phyloP scores from a whole-genome alignment of 2,329 filamentous ascomycete genomes.

The Sclerotinia minor region DNA sequence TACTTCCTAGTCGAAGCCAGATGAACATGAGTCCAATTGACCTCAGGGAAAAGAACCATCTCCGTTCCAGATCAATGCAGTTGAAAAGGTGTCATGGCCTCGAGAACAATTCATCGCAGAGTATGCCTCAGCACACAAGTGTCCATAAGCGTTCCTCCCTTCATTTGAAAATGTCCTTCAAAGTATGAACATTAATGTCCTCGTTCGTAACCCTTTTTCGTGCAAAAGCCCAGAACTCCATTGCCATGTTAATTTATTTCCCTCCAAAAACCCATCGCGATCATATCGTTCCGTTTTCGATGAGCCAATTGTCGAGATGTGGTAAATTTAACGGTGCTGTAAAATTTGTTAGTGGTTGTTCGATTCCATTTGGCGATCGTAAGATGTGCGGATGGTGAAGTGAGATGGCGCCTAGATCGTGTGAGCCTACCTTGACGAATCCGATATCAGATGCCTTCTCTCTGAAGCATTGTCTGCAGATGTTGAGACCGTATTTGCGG shows the following conservation, averaged over 20 bases:
- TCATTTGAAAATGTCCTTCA: conserved; percentile 23
- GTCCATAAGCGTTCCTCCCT: conserved; percentile 22
- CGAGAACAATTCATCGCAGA: conserved; percentile 22
- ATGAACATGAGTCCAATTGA: conserved; percentile 18
- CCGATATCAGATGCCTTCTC: conserved; percentile 73
- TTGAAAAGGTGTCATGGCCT: conserved; percentile 17
- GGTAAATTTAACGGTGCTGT: conserved; percentile 38
- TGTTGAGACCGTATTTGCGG: conserved; percentile 98
- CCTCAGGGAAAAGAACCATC: conserved; percentile 21
- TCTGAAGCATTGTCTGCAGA: conserved; percentile 78
- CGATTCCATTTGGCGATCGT: neutral
- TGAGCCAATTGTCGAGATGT: conserved; percentile 16
- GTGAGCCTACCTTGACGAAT: conserved; percentile 63
- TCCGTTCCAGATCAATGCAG: conserved; percentile 24
- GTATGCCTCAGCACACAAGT: conserved; percentile 23
- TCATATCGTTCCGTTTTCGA: conserved; percentile 20
- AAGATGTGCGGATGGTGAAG: neutral
- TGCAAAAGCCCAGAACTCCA: conserved; percentile 28
- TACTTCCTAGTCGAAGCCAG: conserved; percentile 23
- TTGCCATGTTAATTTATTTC: conserved; percentile 24
- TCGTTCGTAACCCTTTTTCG: conserved; percentile 20
- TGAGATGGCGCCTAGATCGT: neutral
- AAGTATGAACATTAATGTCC: conserved; percentile 19
- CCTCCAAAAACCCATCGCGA: conserved; percentile 18
- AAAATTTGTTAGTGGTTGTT: conserved; percentile 18